A percentile compares a stretch with the other conserved stretches of the same genome.
Evolutionary conservation across 306 rosid genomes (phyloP).

Genomic region (Cercis canadensis): DNA sequence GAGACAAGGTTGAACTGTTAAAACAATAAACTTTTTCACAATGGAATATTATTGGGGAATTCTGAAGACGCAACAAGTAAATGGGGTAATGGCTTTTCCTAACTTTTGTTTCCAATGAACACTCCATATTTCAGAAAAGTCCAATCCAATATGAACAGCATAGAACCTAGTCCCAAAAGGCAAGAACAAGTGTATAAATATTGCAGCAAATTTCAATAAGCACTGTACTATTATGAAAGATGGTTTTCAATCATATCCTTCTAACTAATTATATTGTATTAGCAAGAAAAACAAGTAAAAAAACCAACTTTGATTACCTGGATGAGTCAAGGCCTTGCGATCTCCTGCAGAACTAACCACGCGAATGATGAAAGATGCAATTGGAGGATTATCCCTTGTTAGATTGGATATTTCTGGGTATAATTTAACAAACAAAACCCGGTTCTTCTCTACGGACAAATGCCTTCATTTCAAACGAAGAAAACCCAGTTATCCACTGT

Average conservation of each 20-base stretch:
- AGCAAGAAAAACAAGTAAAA: conserved; percentile 8
- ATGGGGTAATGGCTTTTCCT: not conserved
- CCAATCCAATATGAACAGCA: not conserved
- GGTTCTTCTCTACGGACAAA: conserved; percentile 89
- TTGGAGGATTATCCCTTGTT: conserved; percentile 88
- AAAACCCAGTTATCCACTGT: not conserved
- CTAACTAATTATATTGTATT: not conserved
- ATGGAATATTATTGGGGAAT: conserved; percentile 2
- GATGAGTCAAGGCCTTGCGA: conserved; percentile 80
- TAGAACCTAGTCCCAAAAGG: not conserved
- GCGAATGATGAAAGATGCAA: conserved; percentile 82
- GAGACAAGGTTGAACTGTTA: not conserved
- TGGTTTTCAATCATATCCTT: no score
- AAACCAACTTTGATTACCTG: conserved; percentile 58
- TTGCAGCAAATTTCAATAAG: not conserved
- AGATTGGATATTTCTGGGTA: conserved; percentile 86
- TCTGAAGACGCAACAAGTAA: conserved; percentile 6
- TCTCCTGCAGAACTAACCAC: conserved; percentile 79
- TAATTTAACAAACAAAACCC: conserved; percentile 72
- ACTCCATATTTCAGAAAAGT: not conserved
- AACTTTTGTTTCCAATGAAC: not conserved
- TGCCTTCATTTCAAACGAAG: conserved; percentile 65
- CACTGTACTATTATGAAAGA: not conserved
- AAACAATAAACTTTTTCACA: not conserved
- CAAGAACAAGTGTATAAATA: not conserved